Conservation (phyloP, 345 rosid genomes). For the Arabidopsis arenosa region DNA sequence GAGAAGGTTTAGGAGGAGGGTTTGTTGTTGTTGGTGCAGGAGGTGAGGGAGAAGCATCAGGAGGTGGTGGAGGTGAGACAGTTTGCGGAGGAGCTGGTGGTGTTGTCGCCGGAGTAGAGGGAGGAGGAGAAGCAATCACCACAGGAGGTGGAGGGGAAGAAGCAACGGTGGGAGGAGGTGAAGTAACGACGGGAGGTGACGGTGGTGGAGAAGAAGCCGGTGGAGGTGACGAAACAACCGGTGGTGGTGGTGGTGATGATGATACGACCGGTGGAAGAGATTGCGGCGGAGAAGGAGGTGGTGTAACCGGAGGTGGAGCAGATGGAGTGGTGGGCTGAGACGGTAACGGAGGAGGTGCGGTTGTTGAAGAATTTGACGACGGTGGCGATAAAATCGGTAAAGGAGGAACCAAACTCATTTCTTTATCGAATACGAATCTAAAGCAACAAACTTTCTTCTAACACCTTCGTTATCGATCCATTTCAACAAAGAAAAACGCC, state of each 20-base stretch:
- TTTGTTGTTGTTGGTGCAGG: slow-evolving; percentile 41
- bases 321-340: slow-evolving; percentile 52
- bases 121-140: slow-evolving; percentile 44
- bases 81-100: slow-evolving; percentile 63
- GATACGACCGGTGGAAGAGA: slow-evolving; percentile 53
- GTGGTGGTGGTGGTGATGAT: slow-evolving; percentile 52
- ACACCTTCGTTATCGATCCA: slow-evolving; percentile 32
- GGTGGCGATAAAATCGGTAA: slow-evolving; percentile 52
- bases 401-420: slow-evolving; percentile 65
- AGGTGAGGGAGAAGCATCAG: slow-evolving; percentile 54
- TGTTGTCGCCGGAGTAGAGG: slow-evolving; percentile 54
- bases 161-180: slow-evolving; percentile 57
- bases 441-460: slow-evolving; percentile 1
- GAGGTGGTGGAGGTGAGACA: slow-evolving; percentile 54
- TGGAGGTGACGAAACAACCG: slow-evolving; percentile 51
- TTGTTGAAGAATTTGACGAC: slow-evolving; percentile 48
- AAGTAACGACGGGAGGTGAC: slow-evolving; percentile 50
- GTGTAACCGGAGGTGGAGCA: slow-evolving; percentile 56
- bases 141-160: slow-evolving; percentile 57
- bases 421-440: slow-evolving; percentile 7
- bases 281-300: slow-evolving; percentile 54
- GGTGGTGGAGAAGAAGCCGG: slow-evolving; percentile 56
- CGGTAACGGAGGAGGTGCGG: slow-evolving; percentile 54
- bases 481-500: slow-evolving; percentile 17
- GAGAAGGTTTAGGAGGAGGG: slow-evolving; percentile 53